Evolutionary conservation across 2,329 filamentous ascomycete genomes (phyloP), one percentile per base, ranked within the genome.

Genomic region (Chrysoporthe cubensis): DNA sequence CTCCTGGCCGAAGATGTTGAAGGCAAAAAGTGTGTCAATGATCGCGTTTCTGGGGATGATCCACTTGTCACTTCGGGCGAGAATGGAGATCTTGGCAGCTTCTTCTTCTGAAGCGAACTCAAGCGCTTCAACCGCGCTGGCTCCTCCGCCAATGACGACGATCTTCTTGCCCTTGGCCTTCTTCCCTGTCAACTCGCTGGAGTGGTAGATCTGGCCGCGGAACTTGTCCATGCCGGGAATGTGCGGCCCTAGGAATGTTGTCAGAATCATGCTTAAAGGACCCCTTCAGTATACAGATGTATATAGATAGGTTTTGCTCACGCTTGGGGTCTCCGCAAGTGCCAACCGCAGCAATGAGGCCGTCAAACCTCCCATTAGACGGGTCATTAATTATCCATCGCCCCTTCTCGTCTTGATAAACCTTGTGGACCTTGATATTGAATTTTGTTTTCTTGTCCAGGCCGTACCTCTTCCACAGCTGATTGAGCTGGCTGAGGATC

Each of bases 11-110:
- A 94, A 89, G 63, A 96, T 85, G 77, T 96, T 96, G 73, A 93
- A 80, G 2, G 91, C 87, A 1, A 97, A 85, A 1, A 96, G 82
- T 1, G 87, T 82, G 75, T 96, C 90, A 62, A 96, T 83, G 56
- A 96, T 61, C 0, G 91, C 82, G 71, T 96, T 96, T 9, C 93
- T 86, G 0, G 93, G 93, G 64, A 95, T 94, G 70, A 96, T 92
- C 92, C 92, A 95, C 77, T 95, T 96, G 73, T 95, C 92, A 16
- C 88, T 91, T 32, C 93, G 85, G 0, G 92, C 88, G 11, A 96
- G 84, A 42, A 96, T 89, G 66, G 88, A 89, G 0, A 90, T 89
- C 73, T 92, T 88, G 8, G 82, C 80, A 0, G 92, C 92, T 4
- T 88, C 84, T 54, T 88, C 85, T 14, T 87, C 81, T 13, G 89